Evolutionary conservation across 2,329 filamentous ascomycete genomes (phyloP).

Genomic region (Alternaria gaisen): DNA sequence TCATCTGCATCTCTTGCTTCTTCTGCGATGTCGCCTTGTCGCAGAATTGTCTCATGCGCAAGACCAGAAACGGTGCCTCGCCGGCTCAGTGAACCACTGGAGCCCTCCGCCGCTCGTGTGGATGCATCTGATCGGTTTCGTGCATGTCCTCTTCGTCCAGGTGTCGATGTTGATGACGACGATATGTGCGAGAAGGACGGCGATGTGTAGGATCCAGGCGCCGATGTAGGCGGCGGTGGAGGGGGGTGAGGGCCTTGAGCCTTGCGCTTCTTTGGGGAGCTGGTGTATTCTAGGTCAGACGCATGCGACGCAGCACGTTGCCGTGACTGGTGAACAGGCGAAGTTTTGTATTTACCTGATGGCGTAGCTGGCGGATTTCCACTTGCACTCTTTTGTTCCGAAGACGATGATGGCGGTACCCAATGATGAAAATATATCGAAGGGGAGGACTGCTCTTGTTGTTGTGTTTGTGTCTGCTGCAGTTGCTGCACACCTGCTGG

Average conservation of each 20-base stretch:
- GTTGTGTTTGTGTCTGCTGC: slow-evolving; percentile 61
- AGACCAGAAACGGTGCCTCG: slow-evolving; percentile 46
- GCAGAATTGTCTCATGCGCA: slow-evolving; percentile 39
- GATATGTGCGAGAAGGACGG: slow-evolving; percentile 65
- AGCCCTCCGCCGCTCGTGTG: slow-evolving; percentile 45
- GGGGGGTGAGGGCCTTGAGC: slow-evolving; percentile 64
- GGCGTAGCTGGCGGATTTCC: slow-evolving; percentile 75
- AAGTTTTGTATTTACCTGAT: slow-evolving; percentile 67
- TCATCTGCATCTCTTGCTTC: slow-evolving; percentile 35
- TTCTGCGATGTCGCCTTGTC: slow-evolving; percentile 38
- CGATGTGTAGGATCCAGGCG: slow-evolving; percentile 57
- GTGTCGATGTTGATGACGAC: slow-evolving; percentile 62
- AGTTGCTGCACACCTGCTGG: slow-evolving; percentile 52
- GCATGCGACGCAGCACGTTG: slow-evolving; percentile 61
- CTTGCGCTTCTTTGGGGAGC: slow-evolving; percentile 88
- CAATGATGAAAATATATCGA: slow-evolving; percentile 93
- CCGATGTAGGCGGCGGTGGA: slow-evolving; percentile 61
- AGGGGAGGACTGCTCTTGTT: slow-evolving; percentile 71
- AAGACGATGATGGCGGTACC: slow-evolving; percentile 74
- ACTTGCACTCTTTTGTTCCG: slow-evolving; percentile 62
- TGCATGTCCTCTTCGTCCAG: slow-evolving; percentile 68
- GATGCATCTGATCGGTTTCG: slow-evolving; percentile 73
- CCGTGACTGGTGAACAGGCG: slow-evolving; percentile 50
- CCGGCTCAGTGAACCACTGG: slow-evolving; percentile 44
- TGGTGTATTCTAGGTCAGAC: slow-evolving; percentile 69